These are phyloP conservation scores for Daldinia concentrica DNA, from an alignment of 495 filamentous ascomycete species.

Conservation along the genomic window DNA sequence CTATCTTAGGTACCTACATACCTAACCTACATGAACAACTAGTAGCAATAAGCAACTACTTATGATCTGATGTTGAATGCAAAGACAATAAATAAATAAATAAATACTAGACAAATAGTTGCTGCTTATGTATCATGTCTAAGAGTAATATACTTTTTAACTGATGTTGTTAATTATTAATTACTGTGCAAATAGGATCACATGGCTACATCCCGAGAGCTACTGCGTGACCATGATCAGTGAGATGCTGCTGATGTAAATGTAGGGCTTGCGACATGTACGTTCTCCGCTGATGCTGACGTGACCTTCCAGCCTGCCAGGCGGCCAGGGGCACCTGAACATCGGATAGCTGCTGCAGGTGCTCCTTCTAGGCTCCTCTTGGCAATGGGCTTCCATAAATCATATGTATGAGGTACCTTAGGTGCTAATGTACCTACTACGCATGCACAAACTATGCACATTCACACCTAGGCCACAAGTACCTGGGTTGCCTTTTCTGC, in stretches of 20 bases:
- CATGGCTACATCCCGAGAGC: constrained; percentile 34
- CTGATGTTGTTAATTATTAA: too few relatives aligned
- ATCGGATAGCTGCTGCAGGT: constrained; percentile 34
- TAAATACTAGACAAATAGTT: not conserved
- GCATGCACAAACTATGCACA: too few relatives aligned
- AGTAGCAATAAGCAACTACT: not conserved
- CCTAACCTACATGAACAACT: not conserved
- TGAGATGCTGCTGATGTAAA: constrained; percentile 28
- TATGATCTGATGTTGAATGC: not conserved
- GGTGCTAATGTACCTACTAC: too few relatives aligned
- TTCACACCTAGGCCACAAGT: too few relatives aligned
- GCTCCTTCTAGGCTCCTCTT: constrained; percentile 32
- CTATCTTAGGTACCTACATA: not conserved
- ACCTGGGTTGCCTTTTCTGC: too few relatives aligned
- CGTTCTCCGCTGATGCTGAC: constrained; percentile 36
- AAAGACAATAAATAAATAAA: constrained; percentile 12
- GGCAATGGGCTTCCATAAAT: constrained; percentile 17
- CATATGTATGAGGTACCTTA: too few relatives aligned
- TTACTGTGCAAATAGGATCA: constrained; percentile 23
- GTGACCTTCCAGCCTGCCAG: constrained; percentile 29
- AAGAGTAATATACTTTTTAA: not conserved
- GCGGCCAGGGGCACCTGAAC: constrained; percentile 34
- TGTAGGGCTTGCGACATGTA: constrained; percentile 37
- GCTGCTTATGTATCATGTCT: not conserved
- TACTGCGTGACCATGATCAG: constrained; percentile 31